A percentile compares a stretch with the other conserved stretches of the same genome.
Conservation (phyloP, 441 rosid species). For the Erodium texanum region DNA sequence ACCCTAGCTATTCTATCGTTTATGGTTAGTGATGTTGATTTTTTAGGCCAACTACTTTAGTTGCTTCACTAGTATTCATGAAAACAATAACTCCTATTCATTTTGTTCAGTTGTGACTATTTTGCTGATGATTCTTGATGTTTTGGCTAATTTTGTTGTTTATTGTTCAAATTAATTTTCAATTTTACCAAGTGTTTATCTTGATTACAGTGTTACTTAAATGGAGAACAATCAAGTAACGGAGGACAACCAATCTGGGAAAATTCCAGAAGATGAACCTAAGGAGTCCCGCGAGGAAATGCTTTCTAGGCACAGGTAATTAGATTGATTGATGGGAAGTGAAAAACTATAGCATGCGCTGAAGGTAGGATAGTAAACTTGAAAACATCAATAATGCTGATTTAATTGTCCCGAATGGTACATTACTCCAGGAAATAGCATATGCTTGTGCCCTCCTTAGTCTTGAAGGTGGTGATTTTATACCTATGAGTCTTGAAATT, state of each 20-base stretch:
- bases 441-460: not conserved
- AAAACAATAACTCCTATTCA: too few relatives aligned
- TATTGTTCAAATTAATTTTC: not conserved
- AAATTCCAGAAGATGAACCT: constrained; percentile 15
- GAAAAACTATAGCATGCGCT: not conserved
- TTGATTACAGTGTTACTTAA: constrained; percentile 15
- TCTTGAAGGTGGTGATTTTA: not conserved
- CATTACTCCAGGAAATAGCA: not conserved
- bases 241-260: constrained; percentile 14
- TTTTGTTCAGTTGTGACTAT: not conserved
- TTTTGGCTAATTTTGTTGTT: not conserved
- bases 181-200: not conserved
- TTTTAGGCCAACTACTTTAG: not conserved
- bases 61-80: not conserved
- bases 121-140: not conserved
- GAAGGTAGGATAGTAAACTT: not conserved
- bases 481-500: not conserved
- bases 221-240: constrained; percentile 18
- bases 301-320: constrained; percentile 54
- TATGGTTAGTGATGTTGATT: not conserved
- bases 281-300: constrained; percentile 51
- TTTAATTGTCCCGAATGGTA: not conserved
- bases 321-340: not conserved
- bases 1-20: not conserved
- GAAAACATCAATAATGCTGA: not conserved